Evolutionary conservation across 2,329 filamentous ascomycete species (phyloP).

Genomic region (Diaporthe ilicicola): DNA sequence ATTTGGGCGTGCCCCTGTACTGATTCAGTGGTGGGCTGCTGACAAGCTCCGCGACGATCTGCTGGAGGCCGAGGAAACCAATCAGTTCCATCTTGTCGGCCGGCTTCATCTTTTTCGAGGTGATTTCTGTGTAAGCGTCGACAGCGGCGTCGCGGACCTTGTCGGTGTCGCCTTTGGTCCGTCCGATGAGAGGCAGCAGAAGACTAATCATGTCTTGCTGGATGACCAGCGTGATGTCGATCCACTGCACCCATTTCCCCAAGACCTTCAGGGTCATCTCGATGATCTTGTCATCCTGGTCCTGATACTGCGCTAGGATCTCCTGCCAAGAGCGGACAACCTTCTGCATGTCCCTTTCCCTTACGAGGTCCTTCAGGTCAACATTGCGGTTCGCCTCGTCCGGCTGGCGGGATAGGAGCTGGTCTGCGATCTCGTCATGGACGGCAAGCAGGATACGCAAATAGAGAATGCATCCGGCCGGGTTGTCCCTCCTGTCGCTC

Average conservation of each 20-base stretch:
- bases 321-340: constrained; percentile 92
- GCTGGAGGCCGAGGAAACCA: constrained; percentile 84
- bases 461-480: constrained; percentile 82
- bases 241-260: constrained; percentile 98
- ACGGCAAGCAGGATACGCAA: constrained; percentile 88
- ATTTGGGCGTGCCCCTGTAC: constrained; percentile 80
- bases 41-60: constrained; percentile 87
- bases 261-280: constrained; percentile 93
- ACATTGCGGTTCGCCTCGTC: constrained; percentile 86
- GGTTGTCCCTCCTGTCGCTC: constrained; percentile 71
- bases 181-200: constrained; percentile 87
- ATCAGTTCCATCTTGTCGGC: constrained; percentile 95
- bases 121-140: constrained; percentile 94
- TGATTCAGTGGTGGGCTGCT: constrained; percentile 83
- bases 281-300: constrained; percentile 75
- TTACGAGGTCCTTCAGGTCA: constrained; percentile 88
- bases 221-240: constrained; percentile 92
- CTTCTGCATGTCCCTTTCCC: constrained; percentile 86
- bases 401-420: constrained; percentile 80
- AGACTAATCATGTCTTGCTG: constrained; percentile 87
- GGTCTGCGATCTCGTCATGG: constrained; percentile 97
- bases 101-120: constrained; percentile 97
- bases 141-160: constrained; percentile 90
- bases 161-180: constrained; percentile 72
- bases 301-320: constrained; percentile 80